Conservation (phyloP, 1,284 basidiomycete species). For the Ganoderma resinaceum region DNA sequence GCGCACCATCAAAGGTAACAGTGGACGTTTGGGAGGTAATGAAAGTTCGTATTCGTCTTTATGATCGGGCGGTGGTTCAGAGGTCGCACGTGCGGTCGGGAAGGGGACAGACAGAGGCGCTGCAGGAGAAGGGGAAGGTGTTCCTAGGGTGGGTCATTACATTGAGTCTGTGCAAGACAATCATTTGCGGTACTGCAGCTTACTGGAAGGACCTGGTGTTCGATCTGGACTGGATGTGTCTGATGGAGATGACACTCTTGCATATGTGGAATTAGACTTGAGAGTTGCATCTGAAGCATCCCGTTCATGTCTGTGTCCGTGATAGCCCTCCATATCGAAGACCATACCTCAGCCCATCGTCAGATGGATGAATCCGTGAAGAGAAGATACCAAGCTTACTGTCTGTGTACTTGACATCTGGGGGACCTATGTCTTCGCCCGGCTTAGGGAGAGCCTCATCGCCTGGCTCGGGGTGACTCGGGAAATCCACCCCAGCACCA, state of each 20-base stretch:
- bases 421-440: conserved; percentile 55
- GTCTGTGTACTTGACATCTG: conserved; percentile 72
- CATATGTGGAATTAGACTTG: conserved; percentile 30
- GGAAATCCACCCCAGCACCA: conserved; percentile 24
- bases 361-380: conserved; percentile 4
- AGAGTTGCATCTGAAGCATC: conserved; percentile 49
- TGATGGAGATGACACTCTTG: conserved; percentile 31
- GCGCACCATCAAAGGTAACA: conserved; percentile 21
- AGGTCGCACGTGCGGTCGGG: conserved; percentile 55
- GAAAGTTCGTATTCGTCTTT: conserved; percentile 30
- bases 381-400: conserved; percentile 55
- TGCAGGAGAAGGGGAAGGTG: conserved; percentile 27
- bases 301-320: conserved; percentile 53
- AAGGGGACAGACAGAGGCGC: conserved; percentile 39
- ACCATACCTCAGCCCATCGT: conserved; percentile 56
- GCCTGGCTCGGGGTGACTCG: conserved; percentile 40
- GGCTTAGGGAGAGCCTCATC: conserved; percentile 61
- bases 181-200: not conserved
- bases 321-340: conserved; percentile 74
- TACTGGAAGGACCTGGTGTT: conserved; percentile 35
- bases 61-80: conserved; percentile 61
- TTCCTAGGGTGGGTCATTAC: conserved; percentile 17
- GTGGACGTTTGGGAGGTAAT: conserved; percentile 24
- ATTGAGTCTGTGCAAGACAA: not conserved
- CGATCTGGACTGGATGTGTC: conserved; percentile 24